Conservation (phyloP, 495 filamentous ascomycete genomes). For the Opeltia flavorubescens region DNA sequence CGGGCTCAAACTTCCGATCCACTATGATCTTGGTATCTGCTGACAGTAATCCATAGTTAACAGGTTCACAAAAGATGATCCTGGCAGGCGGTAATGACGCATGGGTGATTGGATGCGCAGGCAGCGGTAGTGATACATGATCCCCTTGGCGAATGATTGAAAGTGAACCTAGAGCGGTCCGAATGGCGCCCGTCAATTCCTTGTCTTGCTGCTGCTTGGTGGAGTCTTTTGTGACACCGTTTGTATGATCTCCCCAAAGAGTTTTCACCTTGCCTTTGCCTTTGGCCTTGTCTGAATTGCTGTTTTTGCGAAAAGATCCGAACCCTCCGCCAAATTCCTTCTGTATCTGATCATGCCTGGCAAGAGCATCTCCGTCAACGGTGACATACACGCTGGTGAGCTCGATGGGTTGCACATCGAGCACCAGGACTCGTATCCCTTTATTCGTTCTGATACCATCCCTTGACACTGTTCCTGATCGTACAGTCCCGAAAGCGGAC, state of each 20-base stretch:
- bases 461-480: conserved; percentile 40
- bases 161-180: conserved; percentile 52
- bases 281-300: conserved; percentile 24
- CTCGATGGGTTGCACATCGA: conserved; percentile 66
- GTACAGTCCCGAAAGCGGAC: conserved; percentile 56
- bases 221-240: conserved; percentile 21
- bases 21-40: conserved; percentile 58
- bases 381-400: conserved; percentile 77
- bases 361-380: conserved; percentile 61
- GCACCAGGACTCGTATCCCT: conserved; percentile 60
- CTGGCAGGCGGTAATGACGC: conserved; percentile 61
- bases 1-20: conserved; percentile 13
- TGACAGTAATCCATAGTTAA: conserved; percentile 71
- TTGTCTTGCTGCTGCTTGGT: conserved; percentile 40
- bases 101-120: conserved; percentile 81
- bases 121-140: conserved; percentile 65
- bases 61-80: conserved; percentile 52
- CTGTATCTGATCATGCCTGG: conserved; percentile 46
- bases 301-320: conserved; percentile 22
- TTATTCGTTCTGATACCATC: conserved; percentile 16
- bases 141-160: conserved; percentile 75
- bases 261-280: conserved; percentile 21
- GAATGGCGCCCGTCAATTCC: conserved; percentile 60
- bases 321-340: conserved; percentile 50
- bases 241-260: background rate